Percentiles rank a stretch among this genome's conserved stretches.
Evolutionary conservation across 805 yeast genomes (phyloP).

Genomic region (Candida boidinii): DNA sequence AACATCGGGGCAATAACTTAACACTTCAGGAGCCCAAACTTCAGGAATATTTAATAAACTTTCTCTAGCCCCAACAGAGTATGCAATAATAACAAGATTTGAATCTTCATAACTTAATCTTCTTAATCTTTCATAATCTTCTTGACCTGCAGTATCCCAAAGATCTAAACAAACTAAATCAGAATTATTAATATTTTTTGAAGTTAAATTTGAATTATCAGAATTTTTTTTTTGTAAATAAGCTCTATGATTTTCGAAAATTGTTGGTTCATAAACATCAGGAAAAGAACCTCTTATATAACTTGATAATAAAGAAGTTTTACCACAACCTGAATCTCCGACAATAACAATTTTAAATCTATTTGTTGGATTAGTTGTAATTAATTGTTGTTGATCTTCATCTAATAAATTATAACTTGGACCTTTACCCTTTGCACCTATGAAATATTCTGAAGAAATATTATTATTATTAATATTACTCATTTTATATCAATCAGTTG

Average conservation of each 20-base stretch:
- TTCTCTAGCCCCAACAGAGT: slow-evolving; percentile 52
- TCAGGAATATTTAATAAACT: slow-evolving; percentile 69
- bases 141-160: slow-evolving; percentile 92
- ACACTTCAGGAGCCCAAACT: slow-evolving; percentile 82
- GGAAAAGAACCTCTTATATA: slow-evolving; percentile 69
- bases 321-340: slow-evolving; percentile 91
- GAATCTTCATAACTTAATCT: slow-evolving; percentile 77
- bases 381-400: slow-evolving; percentile 21
- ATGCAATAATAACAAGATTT: slow-evolving; percentile 68
- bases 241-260: slow-evolving; percentile 59
- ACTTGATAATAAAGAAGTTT: slow-evolving; percentile 54
- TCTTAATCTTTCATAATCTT: slow-evolving; percentile 72
- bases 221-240: no score
- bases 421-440: slow-evolving; percentile 9
- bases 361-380: slow-evolving; percentile 1
- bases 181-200: slow-evolving; percentile 58
- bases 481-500: no score
- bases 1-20: slow-evolving; percentile 71
- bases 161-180: slow-evolving; percentile 57
- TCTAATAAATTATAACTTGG: slow-evolving; percentile 14
- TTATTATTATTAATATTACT: no score
- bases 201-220: no score
- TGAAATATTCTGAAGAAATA: slow-evolving; percentile 1
- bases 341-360: slow-evolving; percentile 51
- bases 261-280: slow-evolving; percentile 67